Evolutionary conservation across 2,329 filamentous ascomycete species (phyloP), one percentile per base, ranked within the genome.

Genomic region (Aschersonia sp.): DNA sequence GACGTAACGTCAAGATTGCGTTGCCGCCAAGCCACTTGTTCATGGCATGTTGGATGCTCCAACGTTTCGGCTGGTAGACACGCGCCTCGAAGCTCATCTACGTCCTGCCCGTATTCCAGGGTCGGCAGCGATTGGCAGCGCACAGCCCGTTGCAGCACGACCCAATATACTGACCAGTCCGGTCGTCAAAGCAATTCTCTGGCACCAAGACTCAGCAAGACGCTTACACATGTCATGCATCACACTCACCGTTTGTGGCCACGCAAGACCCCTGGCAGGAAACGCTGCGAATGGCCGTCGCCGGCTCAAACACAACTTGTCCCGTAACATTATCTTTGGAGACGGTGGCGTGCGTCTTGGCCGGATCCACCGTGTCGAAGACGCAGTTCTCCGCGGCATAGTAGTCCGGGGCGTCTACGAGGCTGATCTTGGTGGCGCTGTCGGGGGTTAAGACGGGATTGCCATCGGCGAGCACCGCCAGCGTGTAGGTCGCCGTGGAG

Each of bases 91-190:
- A 20, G 20, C 20, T 20, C 20, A 20, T 20, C 20, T 20, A 20
- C 1, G 20, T 2, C 47, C 48, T 51, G 40, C 43, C 55, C 48
- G 50, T 51, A 44, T 58, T 52, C 56, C 56, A 71, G 3, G 68
- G 64, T 29, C 65, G 60, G 55, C 68, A 72, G 46, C 59, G 61
- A 31, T 60, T 61, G 4, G 64, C 68, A 3, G 65, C 65, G 48
- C 69, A 72, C 53, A 63, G 65, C 4, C 68, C 68, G 29, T 63
- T 65, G 56, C 68, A 71, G 61, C 69, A 72, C 31, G 58, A 55
- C 1, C 64, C 67, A 5, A 65, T 55, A 10, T 48, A 58, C 51
- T 67, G 63, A 3, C 62, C 65, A 5, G 43, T 44, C 6, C 64
- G 54, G 40, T 51, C 45, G 38, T 55, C 52, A 52, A 63, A 68